These are phyloP conservation scores for Talaromyces liani DNA, from an alignment of 495 filamentous ascomycete genomes.

Conservation along the genomic window DNA sequence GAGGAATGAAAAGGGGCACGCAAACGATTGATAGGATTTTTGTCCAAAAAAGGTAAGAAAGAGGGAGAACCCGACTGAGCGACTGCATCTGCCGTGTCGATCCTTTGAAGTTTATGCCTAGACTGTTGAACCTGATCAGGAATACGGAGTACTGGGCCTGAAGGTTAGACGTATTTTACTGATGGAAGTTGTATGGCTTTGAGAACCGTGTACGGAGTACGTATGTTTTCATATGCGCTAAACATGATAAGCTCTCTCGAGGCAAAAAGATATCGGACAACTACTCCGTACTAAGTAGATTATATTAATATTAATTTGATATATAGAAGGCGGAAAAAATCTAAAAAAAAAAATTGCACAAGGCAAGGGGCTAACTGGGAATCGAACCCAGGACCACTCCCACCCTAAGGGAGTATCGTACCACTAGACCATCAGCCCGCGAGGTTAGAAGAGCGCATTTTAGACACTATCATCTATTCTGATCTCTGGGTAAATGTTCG, in stretches of 20 bases:
- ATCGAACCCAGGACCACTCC: constrained; percentile 6
- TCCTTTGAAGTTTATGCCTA: not conserved
- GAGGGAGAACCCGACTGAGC: not conserved
- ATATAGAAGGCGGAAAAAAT: not conserved
- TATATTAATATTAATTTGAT: too few species aligned
- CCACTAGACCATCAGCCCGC: constrained; percentile 4
- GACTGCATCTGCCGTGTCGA: not conserved
- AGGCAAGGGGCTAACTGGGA: not conserved
- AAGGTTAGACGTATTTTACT: too few species aligned
- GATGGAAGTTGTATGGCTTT: too few species aligned
- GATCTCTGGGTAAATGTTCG: not conserved
- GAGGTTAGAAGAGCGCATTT: not conserved
- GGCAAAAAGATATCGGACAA: not conserved
- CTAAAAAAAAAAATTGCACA: not conserved
- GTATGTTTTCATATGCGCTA: not conserved
- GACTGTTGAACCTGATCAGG: not conserved
- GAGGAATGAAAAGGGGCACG: not conserved
- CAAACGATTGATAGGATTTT: not conserved
- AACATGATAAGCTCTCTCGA: not conserved
- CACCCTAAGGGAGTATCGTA: constrained; percentile 6
- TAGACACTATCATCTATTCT: not conserved
- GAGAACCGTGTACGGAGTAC: not conserved
- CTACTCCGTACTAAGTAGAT: too few species aligned
- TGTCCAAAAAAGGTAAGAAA: not conserved
- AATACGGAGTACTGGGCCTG: not conserved